phyloP scores from a whole-genome alignment of 768 basidiomycete genomes.

The Tylopilus felleus region DNA sequence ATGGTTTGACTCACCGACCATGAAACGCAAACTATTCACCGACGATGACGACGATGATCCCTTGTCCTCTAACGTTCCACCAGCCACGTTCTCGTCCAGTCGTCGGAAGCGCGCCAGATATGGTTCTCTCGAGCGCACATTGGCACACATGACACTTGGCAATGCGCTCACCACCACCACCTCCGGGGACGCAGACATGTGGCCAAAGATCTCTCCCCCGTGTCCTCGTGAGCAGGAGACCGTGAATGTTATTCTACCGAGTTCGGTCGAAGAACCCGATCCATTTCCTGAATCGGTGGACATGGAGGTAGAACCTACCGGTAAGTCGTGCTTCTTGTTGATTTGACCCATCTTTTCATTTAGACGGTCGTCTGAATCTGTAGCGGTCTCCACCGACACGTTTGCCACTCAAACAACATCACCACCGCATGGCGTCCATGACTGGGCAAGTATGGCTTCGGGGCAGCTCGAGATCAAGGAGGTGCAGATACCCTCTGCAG shows the following conservation, averaged over 20 bases:
- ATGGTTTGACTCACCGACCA: constrained; percentile 39
- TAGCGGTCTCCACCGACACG: constrained; percentile 2
- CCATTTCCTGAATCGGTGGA: constrained; percentile 47
- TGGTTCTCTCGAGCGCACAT: constrained; percentile 50
- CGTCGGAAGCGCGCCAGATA: constrained; percentile 50
- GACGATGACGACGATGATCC: constrained; percentile 15
- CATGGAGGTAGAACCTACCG: constrained; percentile 69
- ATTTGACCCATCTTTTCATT: not conserved
- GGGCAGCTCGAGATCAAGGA: constrained; percentile 21
- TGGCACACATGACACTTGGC: constrained; percentile 48
- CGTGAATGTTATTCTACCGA: constrained; percentile 28
- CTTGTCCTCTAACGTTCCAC: constrained; percentile 4
- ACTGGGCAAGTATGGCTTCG: constrained; percentile 25
- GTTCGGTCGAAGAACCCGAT: constrained; percentile 41
- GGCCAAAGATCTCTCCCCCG: constrained; percentile 9
- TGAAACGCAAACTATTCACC: constrained; percentile 38
- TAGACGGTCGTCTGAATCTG: not conserved
- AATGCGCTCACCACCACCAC: not conserved
- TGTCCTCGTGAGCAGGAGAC: constrained; percentile 4
- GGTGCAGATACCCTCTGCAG: constrained; percentile 41
- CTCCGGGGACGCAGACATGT: constrained; percentile 19
- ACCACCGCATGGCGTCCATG: not conserved
- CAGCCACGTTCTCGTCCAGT: constrained; percentile 36
- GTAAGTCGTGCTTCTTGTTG: constrained; percentile 36
- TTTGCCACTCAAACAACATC: constrained; percentile 35